Evolutionary conservation across 768 basidiomycete genomes (phyloP), one percentile per base, ranked within the genome.

Genomic region (Agrocybe chaxingu): DNA sequence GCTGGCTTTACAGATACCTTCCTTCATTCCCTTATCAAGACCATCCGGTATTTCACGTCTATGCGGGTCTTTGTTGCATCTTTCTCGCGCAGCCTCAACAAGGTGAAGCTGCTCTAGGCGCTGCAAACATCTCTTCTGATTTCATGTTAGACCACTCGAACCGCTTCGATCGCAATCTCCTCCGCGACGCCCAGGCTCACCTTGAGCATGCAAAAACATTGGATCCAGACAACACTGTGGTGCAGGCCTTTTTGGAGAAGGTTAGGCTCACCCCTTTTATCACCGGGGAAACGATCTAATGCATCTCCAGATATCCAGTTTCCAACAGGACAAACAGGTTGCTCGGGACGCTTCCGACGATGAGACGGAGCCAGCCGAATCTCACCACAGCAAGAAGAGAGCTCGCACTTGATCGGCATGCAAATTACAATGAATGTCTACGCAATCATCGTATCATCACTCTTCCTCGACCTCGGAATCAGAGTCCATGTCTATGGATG

Each of bases 11-110:
- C 55, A 92, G 92, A 19, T 95, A 90, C 64, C 76, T 96, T 4
- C 89, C 92, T 1, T 87, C 90, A 2, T 87, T 89, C 63, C 94
- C 94, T 2, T 96, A 85, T 70, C 85, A 85, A 61, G 87, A 92
- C 57, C 89, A 91, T 55, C 78, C 87, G 1, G 69, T 83, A 6
- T 72, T 96, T 29, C 90, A 96, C 59, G 73, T 83, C 11, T 94
- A 95, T 54, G 92, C 93, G 2, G 93, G 90, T 1, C 67, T 95
- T 46, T 69, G 90, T 9, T 79, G 76, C 24, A 69, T 93, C 18
- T 81, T 86, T 57, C 66, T 81, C n/a, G 76, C 81, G 8, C 82
- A 82, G 54, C 65, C 1, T 40, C 54, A 56, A 44, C 48, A 58
- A 49, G 46, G 45, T 32, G 13, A 35, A 33, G 35, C 16, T 36